phyloP scores from a whole-genome alignment of 306 rosid genomes.

The Ormosia emarginata region DNA sequence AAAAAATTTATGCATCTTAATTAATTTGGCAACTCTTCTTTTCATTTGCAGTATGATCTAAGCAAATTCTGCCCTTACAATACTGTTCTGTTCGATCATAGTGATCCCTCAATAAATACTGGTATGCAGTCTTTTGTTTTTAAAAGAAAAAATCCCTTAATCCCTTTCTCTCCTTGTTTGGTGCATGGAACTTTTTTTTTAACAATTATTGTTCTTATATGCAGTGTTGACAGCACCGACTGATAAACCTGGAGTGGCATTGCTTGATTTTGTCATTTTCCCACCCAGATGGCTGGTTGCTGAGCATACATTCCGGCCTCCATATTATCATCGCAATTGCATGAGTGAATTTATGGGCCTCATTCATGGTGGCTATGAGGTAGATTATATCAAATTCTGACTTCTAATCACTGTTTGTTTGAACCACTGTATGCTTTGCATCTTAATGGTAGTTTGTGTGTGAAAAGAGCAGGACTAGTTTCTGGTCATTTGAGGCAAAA shows the following conservation, averaged over 20 bases:
- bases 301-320: slow-evolving; percentile 96
- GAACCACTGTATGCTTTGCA: neutral
- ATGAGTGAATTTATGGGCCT: slow-evolving; percentile 99
- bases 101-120: slow-evolving; percentile 93
- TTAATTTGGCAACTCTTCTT: slow-evolving; percentile 19
- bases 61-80: slow-evolving; percentile 91
- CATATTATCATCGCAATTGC: slow-evolving; percentile 97
- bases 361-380: slow-evolving; percentile 92
- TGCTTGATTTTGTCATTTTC: slow-evolving; percentile 90
- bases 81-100: slow-evolving; percentile 79
- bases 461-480: neutral
- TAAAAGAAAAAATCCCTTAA: neutral
- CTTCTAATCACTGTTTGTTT: neutral
- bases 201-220: slow-evolving; percentile 1
- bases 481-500: neutral
- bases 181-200: neutral
- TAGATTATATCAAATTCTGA: slow-evolving; percentile 6
- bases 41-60: slow-evolving; percentile 72
- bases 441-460: neutral
- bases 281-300: slow-evolving; percentile 97
- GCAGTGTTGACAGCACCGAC: slow-evolving; percentile 93
- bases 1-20: slow-evolving; percentile 3
- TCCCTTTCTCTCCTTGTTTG: neutral
- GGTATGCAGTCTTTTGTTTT: slow-evolving; percentile 44
- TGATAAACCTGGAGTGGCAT: slow-evolving; percentile 87